Evolutionary conservation across 768 basidiomycete genomes (phyloP).

Genomic region (Tulasnella sp.): DNA sequence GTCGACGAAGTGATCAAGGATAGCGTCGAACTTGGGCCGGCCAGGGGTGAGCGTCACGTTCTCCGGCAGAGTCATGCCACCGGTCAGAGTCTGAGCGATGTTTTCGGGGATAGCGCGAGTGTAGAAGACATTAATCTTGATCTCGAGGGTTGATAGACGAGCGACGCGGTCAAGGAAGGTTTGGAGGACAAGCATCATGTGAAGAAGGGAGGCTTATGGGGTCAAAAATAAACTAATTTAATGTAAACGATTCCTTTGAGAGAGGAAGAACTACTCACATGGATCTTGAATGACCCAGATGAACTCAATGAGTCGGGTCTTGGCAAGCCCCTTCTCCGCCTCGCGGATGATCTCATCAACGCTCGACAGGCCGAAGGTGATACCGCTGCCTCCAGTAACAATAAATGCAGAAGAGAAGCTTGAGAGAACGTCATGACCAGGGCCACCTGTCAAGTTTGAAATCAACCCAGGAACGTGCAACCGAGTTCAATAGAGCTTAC

Average conservation of each 20-base stretch:
- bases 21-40: neutral
- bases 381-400: constrained; percentile 67
- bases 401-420: constrained; percentile 59
- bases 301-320: constrained; percentile 49
- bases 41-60: constrained; percentile 4
- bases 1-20: neutral
- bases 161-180: constrained; percentile 29
- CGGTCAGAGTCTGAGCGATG: neutral
- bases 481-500: constrained; percentile 22
- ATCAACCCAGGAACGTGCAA: neutral
- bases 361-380: constrained; percentile 53
- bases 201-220: constrained; percentile 31
- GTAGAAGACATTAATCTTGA: constrained; percentile 46
- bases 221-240: constrained; percentile 15
- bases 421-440: constrained; percentile 46
- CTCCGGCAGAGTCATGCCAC: neutral
- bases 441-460: constrained; percentile 33
- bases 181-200: constrained; percentile 37
- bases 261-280: constrained; percentile 25
- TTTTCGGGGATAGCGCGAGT: constrained; percentile 32
- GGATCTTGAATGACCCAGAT: constrained; percentile 54
- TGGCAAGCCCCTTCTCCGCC: constrained; percentile 35
- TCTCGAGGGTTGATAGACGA: constrained; percentile 26
- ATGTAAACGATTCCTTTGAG: neutral
- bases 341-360: constrained; percentile 51